Conservation (phyloP, 352 stramenopile genomes). For the Stephanocyclus meneghinianus region DNA sequence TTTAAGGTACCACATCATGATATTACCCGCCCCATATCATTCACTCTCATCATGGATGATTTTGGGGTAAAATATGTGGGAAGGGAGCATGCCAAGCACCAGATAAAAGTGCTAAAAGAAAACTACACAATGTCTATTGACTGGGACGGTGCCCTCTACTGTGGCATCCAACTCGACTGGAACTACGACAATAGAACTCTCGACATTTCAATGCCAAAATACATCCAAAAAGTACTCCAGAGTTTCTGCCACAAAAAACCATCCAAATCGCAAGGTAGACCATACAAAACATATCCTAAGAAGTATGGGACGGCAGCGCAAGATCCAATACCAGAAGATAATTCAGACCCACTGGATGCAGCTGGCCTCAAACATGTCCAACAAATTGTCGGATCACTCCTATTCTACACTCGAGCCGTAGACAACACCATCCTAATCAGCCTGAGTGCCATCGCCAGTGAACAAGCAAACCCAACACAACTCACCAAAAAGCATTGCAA, state of each 20-base stretch:
- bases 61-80: not conserved
- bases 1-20: too few relatives aligned
- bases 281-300: not conserved
- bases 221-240: slow-evolving; percentile 24
- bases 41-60: not conserved
- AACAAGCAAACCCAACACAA: slow-evolving; percentile 41
- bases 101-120: not conserved
- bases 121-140: not conserved
- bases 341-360: not conserved
- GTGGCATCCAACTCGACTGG: not conserved
- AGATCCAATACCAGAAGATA: not conserved
- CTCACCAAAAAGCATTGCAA: slow-evolving; percentile 24
- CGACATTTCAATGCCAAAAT: slow-evolving; percentile 32
- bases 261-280: not conserved
- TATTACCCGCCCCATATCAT: not conserved
- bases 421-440: slow-evolving; percentile 30
- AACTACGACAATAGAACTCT: not conserved
- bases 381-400: slow-evolving; percentile 5
- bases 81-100: not conserved
- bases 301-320: slow-evolving; percentile 1
- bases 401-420: slow-evolving; percentile 16
- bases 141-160: not conserved
- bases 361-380: not conserved
- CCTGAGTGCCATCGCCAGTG: slow-evolving; percentile 20
- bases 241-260: not conserved